Evolutionary conservation across 768 basidiomycete genomes (phyloP).

Genomic region (Hypholoma sublateritium): DNA sequence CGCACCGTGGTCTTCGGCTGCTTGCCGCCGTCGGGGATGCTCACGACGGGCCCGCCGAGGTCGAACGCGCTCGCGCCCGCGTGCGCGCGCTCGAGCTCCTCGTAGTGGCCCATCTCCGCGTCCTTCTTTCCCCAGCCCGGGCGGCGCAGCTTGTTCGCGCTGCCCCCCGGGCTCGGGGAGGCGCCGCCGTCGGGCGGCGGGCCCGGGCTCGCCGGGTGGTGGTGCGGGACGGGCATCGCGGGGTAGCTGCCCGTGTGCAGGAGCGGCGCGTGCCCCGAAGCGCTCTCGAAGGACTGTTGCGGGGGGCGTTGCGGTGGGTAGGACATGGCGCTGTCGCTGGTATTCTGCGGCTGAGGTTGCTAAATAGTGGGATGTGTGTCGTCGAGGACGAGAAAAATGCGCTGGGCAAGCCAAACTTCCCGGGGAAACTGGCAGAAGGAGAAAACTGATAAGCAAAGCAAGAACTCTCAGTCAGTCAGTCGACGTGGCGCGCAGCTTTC

Average conservation of each 20-base stretch:
- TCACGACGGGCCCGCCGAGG: constrained; percentile 49
- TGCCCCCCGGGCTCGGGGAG: background rate
- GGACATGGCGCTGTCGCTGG: constrained; percentile 13
- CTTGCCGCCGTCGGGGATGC: constrained; percentile 65
- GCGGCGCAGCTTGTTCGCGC: constrained; percentile 47
- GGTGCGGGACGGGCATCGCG: constrained; percentile 7
- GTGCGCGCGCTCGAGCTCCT: constrained; percentile 45
- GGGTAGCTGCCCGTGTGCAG: constrained; percentile 1
- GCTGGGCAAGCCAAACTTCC: background rate
- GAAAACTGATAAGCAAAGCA: too few relatives aligned
- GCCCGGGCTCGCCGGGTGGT: background rate
- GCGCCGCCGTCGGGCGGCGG: background rate
- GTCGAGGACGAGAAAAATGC: background rate
- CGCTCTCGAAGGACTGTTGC: constrained; percentile 1
- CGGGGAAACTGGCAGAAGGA: too few relatives aligned
- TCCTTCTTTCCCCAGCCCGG: constrained; percentile 45
- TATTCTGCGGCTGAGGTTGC: background rate
- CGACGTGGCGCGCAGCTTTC: too few relatives aligned
- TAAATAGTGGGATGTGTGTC: too few relatives aligned
- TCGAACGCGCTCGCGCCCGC: constrained; percentile 31
- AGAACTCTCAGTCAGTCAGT: too few relatives aligned
- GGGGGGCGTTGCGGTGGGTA: constrained; percentile 15
- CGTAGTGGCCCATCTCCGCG: constrained; percentile 48
- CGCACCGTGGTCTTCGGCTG: constrained; percentile 54
- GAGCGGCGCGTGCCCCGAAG: constrained; percentile 1